A percentile compares a stretch with the other conserved stretches of the same genome.
Evolutionary conservation across 768 basidiomycete species (phyloP).

Genomic region (Daedaleopsis nitida): DNA sequence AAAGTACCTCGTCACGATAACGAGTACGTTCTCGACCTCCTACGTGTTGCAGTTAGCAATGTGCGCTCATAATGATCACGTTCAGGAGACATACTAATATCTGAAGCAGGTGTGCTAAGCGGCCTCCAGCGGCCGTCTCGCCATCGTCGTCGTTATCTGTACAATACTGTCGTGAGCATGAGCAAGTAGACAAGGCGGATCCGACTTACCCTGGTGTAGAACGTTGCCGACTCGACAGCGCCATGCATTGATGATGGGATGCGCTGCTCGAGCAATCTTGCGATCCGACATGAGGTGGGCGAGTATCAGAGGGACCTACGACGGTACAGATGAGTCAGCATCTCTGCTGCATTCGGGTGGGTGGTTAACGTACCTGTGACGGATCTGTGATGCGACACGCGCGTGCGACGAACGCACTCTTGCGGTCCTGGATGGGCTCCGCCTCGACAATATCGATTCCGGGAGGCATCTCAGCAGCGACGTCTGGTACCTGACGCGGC

Average conservation of each 20-base stretch:
- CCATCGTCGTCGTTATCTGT: conserved; percentile 95
- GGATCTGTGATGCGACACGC: conserved; percentile 81
- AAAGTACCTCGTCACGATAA: conserved; percentile 92
- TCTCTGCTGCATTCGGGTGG: too few relatives aligned
- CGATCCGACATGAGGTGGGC: conserved; percentile 70
- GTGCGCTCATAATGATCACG: neutral
- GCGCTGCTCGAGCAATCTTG: conserved; percentile 72
- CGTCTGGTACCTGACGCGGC: conserved; percentile 12
- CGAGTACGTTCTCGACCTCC: conserved; percentile 83
- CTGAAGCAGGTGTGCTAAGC: conserved; percentile 88
- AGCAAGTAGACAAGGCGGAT: neutral
- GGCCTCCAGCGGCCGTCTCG: conserved; percentile 89
- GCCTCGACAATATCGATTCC: conserved; percentile 70
- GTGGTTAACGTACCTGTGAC: conserved; percentile 64
- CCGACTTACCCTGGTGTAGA: conserved; percentile 68
- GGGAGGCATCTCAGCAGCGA: conserved; percentile 44
- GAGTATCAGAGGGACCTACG: conserved; percentile 68
- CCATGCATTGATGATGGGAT: conserved; percentile 84
- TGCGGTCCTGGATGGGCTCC: conserved; percentile 84
- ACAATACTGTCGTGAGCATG: neutral
- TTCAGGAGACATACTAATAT: conserved; percentile 59
- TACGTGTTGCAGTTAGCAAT: conserved; percentile 29
- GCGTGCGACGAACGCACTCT: conserved; percentile 83
- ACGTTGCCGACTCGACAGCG: conserved; percentile 67
- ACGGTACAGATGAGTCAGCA: neutral